Conservation (phyloP, 2,329 filamentous ascomycete genomes). For the Diplodia sapinea region DNA sequence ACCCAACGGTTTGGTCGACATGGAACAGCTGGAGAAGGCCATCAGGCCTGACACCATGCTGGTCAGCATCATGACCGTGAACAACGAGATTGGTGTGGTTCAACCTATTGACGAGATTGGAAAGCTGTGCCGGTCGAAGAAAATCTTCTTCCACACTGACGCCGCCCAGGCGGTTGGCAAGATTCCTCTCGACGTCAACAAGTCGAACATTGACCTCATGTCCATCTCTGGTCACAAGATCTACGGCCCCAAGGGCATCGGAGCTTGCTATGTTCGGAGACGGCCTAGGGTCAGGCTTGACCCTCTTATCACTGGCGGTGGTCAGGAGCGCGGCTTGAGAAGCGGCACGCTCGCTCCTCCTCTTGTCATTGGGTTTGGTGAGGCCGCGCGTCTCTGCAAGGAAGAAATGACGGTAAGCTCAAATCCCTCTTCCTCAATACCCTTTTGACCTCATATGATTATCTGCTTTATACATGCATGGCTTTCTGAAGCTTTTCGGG, state of each 20-base stretch:
- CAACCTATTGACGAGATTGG: conserved; percentile 95
- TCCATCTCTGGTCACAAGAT: conserved; percentile 99
- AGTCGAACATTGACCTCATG: conserved; percentile 98
- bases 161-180: conserved; percentile 98
- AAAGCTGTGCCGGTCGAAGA: conserved; percentile 85
- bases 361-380: conserved; percentile 89
- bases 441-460: conserved; percentile 65
- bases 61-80: conserved; percentile 98
- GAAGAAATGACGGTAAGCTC: conserved; percentile 85
- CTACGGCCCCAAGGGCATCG: conserved; percentile 96
- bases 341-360: conserved; percentile 93
- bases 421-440: conserved; percentile 33
- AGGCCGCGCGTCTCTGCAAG: conserved; percentile 89
- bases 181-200: conserved; percentile 94
- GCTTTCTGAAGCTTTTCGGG: conserved; percentile 80
- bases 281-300: conserved; percentile 92
- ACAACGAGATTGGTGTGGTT: conserved; percentile 99
- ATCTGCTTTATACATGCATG: conserved; percentile 85
- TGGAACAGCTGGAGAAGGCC: conserved; percentile 83
- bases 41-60: conserved; percentile 90
- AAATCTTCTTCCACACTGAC: conserved; percentile 98
- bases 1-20: conserved; percentile 80
- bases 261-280: conserved; percentile 93
- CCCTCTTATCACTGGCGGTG: conserved; percentile 93
- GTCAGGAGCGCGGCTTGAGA: conserved; percentile 91